Conservation (phyloP, 1,139 yeast genomes). For the Pichia sp. region DNA sequence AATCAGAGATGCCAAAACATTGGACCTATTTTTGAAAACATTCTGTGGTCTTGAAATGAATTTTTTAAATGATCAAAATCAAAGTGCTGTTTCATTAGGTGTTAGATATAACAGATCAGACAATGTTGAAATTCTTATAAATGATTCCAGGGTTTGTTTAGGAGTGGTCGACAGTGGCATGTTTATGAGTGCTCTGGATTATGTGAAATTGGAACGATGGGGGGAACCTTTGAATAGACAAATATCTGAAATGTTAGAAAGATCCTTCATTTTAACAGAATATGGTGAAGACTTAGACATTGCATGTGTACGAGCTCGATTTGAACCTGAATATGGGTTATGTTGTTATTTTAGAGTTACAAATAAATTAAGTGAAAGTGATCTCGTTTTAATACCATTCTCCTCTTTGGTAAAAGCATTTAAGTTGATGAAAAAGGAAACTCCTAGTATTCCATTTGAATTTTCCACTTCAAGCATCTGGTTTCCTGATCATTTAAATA, state of each 20-base stretch:
- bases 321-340: constrained; percentile 26
- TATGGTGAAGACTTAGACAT: constrained; percentile 26
- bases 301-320: constrained; percentile 26
- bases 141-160: constrained; percentile 39
- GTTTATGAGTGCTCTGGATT: constrained; percentile 41
- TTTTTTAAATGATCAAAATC: constrained; percentile 39
- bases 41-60: constrained; percentile 50
- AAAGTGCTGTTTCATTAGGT: constrained; percentile 11
- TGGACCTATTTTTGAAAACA: constrained; percentile 26
- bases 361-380: constrained; percentile 6
- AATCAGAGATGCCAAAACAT: constrained; percentile 28
- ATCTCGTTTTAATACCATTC: constrained; percentile 14
- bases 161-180: constrained; percentile 34
- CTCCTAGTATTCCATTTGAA: constrained; percentile 19
- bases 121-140: constrained; percentile 42
- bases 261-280: constrained; percentile 27
- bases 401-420: constrained; percentile 18
- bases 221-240: constrained; percentile 26
- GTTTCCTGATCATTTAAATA: constrained; percentile 31
- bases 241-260: constrained; percentile 40
- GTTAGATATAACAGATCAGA: constrained; percentile 62
- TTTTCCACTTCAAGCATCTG: constrained; percentile 14
- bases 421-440: constrained; percentile 19
- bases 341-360: constrained; percentile 28
- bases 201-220: constrained; percentile 30